Base-by-base conservation (phyloP, 2,329 filamentous ascomycete genomes). In the Penicillium sp. region DNA sequence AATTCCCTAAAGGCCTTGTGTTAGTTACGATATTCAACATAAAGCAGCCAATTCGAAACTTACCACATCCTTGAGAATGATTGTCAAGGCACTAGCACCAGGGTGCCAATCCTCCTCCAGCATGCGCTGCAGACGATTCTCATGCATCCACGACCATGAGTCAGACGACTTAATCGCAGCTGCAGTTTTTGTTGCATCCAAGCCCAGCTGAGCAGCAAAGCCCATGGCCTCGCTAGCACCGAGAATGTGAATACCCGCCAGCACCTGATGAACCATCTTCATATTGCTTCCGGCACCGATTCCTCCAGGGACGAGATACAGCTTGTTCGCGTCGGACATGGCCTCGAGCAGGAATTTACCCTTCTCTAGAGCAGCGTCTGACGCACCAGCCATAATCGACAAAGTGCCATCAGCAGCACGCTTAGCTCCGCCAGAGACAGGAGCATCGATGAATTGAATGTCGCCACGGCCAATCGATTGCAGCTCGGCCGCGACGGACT, bases 381-480 rank as follows among this genome's bases (percentile, higher is more conserved):
- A 79, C 0, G 83, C 89, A 1, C 88, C 87, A 0, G 89, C 89
- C 85, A 93, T 91, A 72, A 93, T 92, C 7, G 89, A 90, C 45
- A 93, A 78, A 0, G 89, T 91, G 3, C 90, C 90, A 53, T 89
- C 85, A 0, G 88, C 89, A 1, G 90, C 90, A 37, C 90, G 83
- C 10, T 84, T 81, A 0, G 88, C 86, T 1, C 90, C 90, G 0
- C 90, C 90, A 0, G 89, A 91, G 0, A 93, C 90, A 0, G 90
- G 90, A 24, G 85, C 84, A 75, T 92, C 90, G 55, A 93, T 84
- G 56, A 92, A 84, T 54, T 82, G 79, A 33, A 93, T 83, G 71
- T 93, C 90, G 2, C 76, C 73, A 7, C 90, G 82, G 12, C 85
- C 85, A 35, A 82, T 76, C 10, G 82, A 78, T 56, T 80, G 78